phyloP scores from a whole-genome alignment of 306 rosid species.

The Vigna unguiculata region DNA sequence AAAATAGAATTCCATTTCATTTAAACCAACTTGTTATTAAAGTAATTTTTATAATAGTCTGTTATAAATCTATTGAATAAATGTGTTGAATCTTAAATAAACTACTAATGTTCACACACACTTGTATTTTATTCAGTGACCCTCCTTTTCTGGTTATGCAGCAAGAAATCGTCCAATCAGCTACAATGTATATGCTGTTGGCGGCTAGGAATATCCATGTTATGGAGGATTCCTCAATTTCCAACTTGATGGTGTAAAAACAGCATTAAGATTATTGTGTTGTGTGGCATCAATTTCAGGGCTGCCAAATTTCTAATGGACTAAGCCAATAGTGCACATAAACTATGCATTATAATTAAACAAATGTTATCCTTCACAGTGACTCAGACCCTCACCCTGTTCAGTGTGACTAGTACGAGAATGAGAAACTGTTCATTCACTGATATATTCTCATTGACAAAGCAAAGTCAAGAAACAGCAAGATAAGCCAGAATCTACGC shows the following conservation, averaged over 20 bases:
- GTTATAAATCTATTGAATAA: background rate
- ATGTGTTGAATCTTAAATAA: background rate
- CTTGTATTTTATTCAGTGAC: conserved; percentile 2
- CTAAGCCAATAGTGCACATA: conserved; percentile 16
- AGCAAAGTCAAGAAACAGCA: conserved; percentile 37
- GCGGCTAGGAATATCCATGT: conserved; percentile 51
- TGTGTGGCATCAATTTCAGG: conserved; percentile 40
- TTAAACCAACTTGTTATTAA: no score
- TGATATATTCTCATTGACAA: conserved; percentile 17
- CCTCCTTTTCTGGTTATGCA: background rate
- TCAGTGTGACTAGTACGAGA: conserved; percentile 11
- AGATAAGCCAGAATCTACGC: conserved; percentile 39
- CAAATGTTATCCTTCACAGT: conserved; percentile 21
- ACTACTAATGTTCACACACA: background rate
- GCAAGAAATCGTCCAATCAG: conserved; percentile 41
- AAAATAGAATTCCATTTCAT: no score
- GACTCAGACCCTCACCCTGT: background rate
- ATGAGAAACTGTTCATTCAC: background rate
- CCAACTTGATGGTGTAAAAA: conserved; percentile 27
- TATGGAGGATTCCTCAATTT: conserved; percentile 38
- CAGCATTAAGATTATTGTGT: conserved; percentile 22
- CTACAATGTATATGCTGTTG: conserved; percentile 43
- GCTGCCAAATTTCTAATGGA: conserved; percentile 26
- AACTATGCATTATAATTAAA: background rate
- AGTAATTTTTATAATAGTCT: background rate